Base-by-base conservation (phyloP, 495 filamentous ascomycete species). In the Sphaerosporella brunnea region DNA sequence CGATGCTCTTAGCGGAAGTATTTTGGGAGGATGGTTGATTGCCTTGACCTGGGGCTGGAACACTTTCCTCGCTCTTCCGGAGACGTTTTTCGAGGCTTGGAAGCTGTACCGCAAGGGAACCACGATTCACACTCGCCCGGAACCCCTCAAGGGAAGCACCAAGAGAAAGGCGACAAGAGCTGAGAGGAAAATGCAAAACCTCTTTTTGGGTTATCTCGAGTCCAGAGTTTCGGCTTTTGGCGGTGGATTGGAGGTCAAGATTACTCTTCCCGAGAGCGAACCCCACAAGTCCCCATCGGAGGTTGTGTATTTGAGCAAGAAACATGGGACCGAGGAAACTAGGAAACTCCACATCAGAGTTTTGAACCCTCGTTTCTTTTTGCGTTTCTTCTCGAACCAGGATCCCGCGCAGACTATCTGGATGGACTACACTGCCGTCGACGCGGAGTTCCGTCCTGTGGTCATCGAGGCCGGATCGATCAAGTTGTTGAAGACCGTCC, bases 51-150 rank as follows among this genome's bases (percentile, higher is more conserved):
- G 58, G 58, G 58, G 58, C 36, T 61, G 50, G 15, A 56, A 53
- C 40, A 56, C 49, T 15, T 60, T 60, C 44, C 32, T 60, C 30
- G 53, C 58, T 9, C 44, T 61, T 5, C 57, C 58, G 40, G 39
- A 51, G 46, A 60, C 58, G 11, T 62, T 61, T 51, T 54, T 51
- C 36, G 58, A 61, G 36, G 58, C 58, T 16, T 61, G 53, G 49
- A 60, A 60, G 16, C 21, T 60, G 18, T 60, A 56, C 24, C 56
- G 51, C 37, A 60, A 56, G 50, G 53, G 50, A 44, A 46, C 53
- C 9, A 49, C 50, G 32, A 53, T 61, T 32, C 51, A 61, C 34
- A 60, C 53, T 23, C 47, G 58, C n/a, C 58, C 58, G 5, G 58
- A 61, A 28, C 53, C 55, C 21, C 26, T 56, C 3, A 38, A 36